phyloP scores from a whole-genome alignment of 441 rosid genomes.

The Breynia disticha region DNA sequence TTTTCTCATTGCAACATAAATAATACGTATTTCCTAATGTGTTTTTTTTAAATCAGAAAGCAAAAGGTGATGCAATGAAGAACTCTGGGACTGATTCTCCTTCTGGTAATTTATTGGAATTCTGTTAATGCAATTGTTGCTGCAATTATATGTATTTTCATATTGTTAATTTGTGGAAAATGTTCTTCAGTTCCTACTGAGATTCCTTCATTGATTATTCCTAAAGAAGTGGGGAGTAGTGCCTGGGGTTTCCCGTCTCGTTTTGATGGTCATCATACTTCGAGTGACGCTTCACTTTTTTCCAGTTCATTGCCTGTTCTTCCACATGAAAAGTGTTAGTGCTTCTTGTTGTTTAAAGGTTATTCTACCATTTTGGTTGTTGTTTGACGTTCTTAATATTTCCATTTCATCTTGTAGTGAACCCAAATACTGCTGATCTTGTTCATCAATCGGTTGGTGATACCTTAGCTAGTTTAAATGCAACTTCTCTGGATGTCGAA shows the following conservation, averaged over 20 bases:
- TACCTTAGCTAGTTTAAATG: constrained; percentile 27
- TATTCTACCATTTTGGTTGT: neutral
- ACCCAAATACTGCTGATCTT: constrained; percentile 22
- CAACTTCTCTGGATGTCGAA: constrained; percentile 32
- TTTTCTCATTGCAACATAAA: neutral
- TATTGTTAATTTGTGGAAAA: constrained; percentile 13
- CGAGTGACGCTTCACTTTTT: constrained; percentile 64
- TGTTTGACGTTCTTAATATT: constrained; percentile 11
- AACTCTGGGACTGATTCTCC: constrained; percentile 19
- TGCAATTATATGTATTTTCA: constrained; percentile 3
- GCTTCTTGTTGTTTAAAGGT: constrained; percentile 2
- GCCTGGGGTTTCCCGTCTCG: constrained; percentile 46
- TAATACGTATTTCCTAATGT: neutral
- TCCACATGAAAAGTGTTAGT: constrained; percentile 73
- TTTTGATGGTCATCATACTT: constrained; percentile 34
- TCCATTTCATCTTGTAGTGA: constrained; percentile 23
- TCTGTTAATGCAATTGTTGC: constrained; percentile 2
- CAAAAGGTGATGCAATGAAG: constrained; percentile 27
- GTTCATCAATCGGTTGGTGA: constrained; percentile 34
- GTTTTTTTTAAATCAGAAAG: constrained; percentile 13
- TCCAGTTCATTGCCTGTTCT: constrained; percentile 88
- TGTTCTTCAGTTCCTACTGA: constrained; percentile 31
- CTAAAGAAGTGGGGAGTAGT: constrained; percentile 27
- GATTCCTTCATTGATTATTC: constrained; percentile 24
- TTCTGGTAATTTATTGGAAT: constrained; percentile 23